Base-by-base conservation (phyloP, 495 filamentous ascomycete genomes). In the Hypoxylon rickii region DNA sequence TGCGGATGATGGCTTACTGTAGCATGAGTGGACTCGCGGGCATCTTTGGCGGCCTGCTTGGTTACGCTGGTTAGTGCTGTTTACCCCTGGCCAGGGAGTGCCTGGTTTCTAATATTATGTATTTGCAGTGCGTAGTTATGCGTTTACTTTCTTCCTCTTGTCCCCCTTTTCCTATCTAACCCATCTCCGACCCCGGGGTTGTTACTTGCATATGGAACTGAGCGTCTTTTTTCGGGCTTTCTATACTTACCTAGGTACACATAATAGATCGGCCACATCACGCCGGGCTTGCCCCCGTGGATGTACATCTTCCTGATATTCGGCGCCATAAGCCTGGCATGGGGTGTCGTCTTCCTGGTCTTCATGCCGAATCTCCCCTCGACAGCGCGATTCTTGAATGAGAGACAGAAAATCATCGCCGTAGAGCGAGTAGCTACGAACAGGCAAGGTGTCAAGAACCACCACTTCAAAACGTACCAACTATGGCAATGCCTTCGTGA, bases 401-500 rank as follows among this genome's bases (percentile, higher is more conserved):
- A 70, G 15, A 64, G 67, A 18, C 72, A 85, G 58, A 78, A 74
- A 11, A 70, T 76, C 4, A 69, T 83, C 18, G 81, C 81, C 0
- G 73, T 85, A 11, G 75, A 81, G 42, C 69, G 82, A 17, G 64
- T 85, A 3, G 68, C 79, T 11, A 74, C 69, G 10, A 84, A 86
- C 42, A 76, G 79, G 29, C 83, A 83, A 8, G 83, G 83, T 15
- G 74, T 86, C 7, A 83, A 86, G 70, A 85, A 85, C 33, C 81
- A 82, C 50, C 78, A 83, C 44, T 74, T 76, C 47, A 67, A 69
- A 22, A 50, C 42, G 11, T 70, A 74, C 37, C 73, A 76, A 58
- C 73, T 86, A 44, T 79, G 79, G 52, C 83, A 87, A 51, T 77
- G 82, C 0, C 65, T 86, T 2, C 16, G 71, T 20, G 84, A 87